Base-by-base conservation (phyloP, 768 basidiomycete genomes). In the Inosperma sp. region DNA sequence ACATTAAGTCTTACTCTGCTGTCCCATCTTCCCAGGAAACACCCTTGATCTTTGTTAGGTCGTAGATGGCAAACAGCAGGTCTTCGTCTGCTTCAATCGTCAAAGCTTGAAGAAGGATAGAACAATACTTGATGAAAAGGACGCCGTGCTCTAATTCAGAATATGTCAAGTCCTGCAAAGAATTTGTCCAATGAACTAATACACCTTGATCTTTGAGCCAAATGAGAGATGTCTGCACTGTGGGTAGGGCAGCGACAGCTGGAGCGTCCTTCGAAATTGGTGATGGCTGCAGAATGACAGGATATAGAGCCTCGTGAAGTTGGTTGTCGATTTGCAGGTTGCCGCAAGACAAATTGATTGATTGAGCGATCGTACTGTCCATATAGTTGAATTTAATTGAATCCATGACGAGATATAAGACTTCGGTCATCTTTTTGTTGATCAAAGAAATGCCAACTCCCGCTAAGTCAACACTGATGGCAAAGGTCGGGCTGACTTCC, bases 71-170 rank as follows among this genome's bases (percentile, higher is more conserved):
- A 60, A 93, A 97, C 31, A 98, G 66, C 55, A 99, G 83, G 68
- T 98, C 96, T 68, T 99, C 96, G 63, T 99, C 96, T n/a, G 89
- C 80, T 62, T 97, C 93, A 13, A 99, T 83, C 0, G 93, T 96
- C 66, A 98, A 73, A 2, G 94, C 90, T 64, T 99, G 96, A 13
- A 99, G 72, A 12, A 99, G 71, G 45, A 98, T 80, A 2, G 94
- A 94, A 48, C 91, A 95, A 62, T 98, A 98, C 69, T 98, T 98
- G 72, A 99, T 78, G 65, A 96, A 98, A n/a, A 92, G 68, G 7
- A 99, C 96, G 14, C 96, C 96, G 57, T 98, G 96, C n/a, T 86
- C 96, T 99, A 44, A 27, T 48, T 34, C 10, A 42, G 5, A 35
- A 46, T 22, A 55, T 26, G 27, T 23, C 9, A 31, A 16, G 16